These are phyloP conservation scores for Oryza longistaminata DNA, from an alignment of 176 grass and related monocot species.

Conservation along the genomic window DNA sequence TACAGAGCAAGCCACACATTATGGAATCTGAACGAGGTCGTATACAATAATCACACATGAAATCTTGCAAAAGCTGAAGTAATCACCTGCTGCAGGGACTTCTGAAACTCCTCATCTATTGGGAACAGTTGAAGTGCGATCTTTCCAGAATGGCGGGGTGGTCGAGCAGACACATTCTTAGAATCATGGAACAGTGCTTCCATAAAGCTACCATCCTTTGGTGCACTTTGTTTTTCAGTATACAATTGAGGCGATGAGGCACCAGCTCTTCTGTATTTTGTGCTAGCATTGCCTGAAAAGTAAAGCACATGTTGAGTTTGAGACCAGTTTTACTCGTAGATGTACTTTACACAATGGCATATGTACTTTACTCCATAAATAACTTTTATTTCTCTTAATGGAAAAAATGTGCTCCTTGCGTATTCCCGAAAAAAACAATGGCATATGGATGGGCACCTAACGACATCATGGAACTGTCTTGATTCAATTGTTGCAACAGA, in stretches of 20 bases:
- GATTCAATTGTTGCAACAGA: background rate
- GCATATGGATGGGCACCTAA: background rate
- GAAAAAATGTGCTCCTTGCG: too few species aligned
- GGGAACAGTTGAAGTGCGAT: slow-evolving; percentile 93
- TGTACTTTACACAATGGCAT: background rate
- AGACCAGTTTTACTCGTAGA: slow-evolving; percentile 4
- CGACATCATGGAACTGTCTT: background rate
- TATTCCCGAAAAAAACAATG: background rate
- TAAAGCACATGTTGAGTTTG: background rate
- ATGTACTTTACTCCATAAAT: background rate
- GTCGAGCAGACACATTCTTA: slow-evolving; percentile 33
- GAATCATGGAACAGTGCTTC: slow-evolving; percentile 31
- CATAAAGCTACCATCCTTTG: slow-evolving; percentile 11
- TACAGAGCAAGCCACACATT: slow-evolving; percentile 18
- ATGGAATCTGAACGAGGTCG: slow-evolving; percentile 22
- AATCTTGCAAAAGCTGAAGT: background rate
- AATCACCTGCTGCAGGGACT: slow-evolving; percentile 72
- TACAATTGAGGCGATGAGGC: slow-evolving; percentile 31
- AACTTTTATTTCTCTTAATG: too few species aligned
- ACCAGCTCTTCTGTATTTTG: slow-evolving; percentile 20
- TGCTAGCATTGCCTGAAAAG: slow-evolving; percentile 59
- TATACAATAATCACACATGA: slow-evolving; percentile 14
- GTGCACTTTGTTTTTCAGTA: slow-evolving; percentile 16
- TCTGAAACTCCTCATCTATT: slow-evolving; percentile 63
- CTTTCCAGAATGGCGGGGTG: slow-evolving; percentile 52